Evolutionary conservation across 2,329 filamentous ascomycete species (phyloP).

Genomic region (Neurospora sp.): DNA sequence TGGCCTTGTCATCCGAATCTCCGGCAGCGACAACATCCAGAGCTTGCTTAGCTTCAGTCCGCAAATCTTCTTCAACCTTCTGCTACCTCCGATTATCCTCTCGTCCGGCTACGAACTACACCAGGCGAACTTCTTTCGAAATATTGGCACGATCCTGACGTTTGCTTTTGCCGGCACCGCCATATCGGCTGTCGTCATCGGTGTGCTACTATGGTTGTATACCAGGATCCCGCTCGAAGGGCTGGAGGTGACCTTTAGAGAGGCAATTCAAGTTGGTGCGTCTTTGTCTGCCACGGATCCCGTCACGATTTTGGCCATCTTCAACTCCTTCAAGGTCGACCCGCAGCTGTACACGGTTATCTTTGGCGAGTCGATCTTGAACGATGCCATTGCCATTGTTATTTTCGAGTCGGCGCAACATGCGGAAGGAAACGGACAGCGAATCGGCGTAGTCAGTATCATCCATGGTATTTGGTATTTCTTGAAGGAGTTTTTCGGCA

Average conservation of each 20-base stretch:
- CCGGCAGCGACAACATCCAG: conserved; percentile 72
- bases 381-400: conserved; percentile 97
- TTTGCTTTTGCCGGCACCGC: conserved; percentile 98
- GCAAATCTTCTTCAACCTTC: conserved; percentile 98
- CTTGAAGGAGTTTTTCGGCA: conserved; percentile 91
- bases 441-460: conserved; percentile 68
- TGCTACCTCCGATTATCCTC: conserved; percentile 96
- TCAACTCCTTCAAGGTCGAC: conserved; percentile 98
- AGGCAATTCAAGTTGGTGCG: conserved; percentile 92
- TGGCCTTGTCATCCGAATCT: conserved; percentile 76
- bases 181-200: conserved; percentile 91
- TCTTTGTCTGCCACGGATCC: conserved; percentile 95
- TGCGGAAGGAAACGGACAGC: conserved; percentile 64
- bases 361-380: conserved; percentile 95
- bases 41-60: conserved; percentile 94
- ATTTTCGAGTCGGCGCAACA: conserved; percentile 96
- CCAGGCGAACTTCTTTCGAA: conserved; percentile 97
- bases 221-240: conserved; percentile 78
- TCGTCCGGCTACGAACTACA: conserved; percentile 96
- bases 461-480: conserved; percentile 92
- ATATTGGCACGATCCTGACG: conserved; percentile 92
- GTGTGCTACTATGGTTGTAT: conserved; percentile 79
- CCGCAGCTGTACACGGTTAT: conserved; percentile 98
- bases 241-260: conserved; percentile 79
- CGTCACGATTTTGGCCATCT: conserved; percentile 95